These are phyloP conservation scores for Sordariomycetes sp. DNA, from an alignment of 2,329 filamentous ascomycete genomes.

Conservation along the genomic window DNA sequence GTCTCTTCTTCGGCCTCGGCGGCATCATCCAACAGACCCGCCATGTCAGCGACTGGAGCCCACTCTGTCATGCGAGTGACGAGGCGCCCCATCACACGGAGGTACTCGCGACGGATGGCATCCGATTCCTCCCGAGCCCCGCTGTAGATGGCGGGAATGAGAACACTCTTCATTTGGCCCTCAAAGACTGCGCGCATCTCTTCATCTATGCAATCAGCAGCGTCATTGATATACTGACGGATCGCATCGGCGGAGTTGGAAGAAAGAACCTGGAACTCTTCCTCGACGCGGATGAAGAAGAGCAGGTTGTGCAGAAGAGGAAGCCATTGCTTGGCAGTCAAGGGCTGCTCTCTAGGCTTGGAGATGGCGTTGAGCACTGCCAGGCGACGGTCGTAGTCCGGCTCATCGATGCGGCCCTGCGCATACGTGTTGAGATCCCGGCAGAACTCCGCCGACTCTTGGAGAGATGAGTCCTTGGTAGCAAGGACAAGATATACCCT, in stretches of 20 bases:
- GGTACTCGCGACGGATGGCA: constrained; percentile 69
- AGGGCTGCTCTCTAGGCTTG: constrained; percentile 39
- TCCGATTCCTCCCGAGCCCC: constrained; percentile 72
- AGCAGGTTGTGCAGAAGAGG: constrained; percentile 82
- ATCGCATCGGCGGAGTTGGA: constrained; percentile 71
- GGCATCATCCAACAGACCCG: constrained; percentile 43
- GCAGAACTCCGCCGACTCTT: constrained; percentile 56
- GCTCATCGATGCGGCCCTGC: constrained; percentile 61
- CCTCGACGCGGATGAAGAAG: constrained; percentile 72
- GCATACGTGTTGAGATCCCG: constrained; percentile 70
- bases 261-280: constrained; percentile 74
- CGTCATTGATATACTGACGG: constrained; percentile 61
- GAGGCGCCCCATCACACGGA: constrained; percentile 67
- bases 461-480: constrained; percentile 43
- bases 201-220: constrained; percentile 23
- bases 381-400: constrained; percentile 75
- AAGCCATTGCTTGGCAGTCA: constrained; percentile 67
- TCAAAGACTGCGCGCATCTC: constrained; percentile 34
- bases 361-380: constrained; percentile 64
- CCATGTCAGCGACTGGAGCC: constrained; percentile 60
- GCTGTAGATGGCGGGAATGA: constrained; percentile 64
- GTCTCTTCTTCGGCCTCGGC: constrained; percentile 45
- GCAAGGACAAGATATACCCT: constrained; percentile 62
- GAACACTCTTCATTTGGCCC: constrained; percentile 43
- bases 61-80: constrained; percentile 58